Base-by-base conservation (phyloP, 176 grass and related monocot genomes). In the Bonia amplexicaulis region DNA sequence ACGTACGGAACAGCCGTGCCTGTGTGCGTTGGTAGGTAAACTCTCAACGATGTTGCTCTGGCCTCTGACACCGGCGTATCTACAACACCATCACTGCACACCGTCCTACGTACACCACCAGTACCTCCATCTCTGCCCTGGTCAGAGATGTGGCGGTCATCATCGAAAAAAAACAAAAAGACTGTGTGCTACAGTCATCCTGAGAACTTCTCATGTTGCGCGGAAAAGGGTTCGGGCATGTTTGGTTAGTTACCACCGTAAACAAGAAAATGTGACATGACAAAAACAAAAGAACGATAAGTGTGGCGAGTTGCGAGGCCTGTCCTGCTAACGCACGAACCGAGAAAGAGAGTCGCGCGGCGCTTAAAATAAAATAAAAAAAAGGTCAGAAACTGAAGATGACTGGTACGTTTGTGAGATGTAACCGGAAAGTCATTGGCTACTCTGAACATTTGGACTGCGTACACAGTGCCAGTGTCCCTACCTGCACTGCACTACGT, bases 21-120 rank as follows among this genome's bases (percentile, higher is more conserved):
- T 82, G 52, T 62, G 46, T 1, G 80, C 62, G 22, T 17, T 69
- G 68, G 86, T 71, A 13, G 73, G 73, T 83, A 53, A 60, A 60
- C 3, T 81, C 78, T 70, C 80, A 51, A 39, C 86, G 54, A 52
- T 82, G 49, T 62, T 70, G 86, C 86, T 77, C 73, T 71, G 80
- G 16, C 48, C 62, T 35, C 62, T 82, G 71, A 51, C 86, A 63
- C 79, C 7, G 37, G 48, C n/a, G 47, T 85, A 77, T 85, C 71
- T 45, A 17, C 8, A 35, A 5, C 12, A 5, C 20, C 27, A 49
- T 63, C 66, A 31, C 65, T 17, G 11, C 19, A 1, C 23, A 1
- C 79, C 15, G 23, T 80, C 61, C 65, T 41, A 35, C 31, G 48
- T 60, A 59, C 74, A 77, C 53, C 52, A 9, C 22, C 55, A 59